phyloP scores from a whole-genome alignment of 192 early-diverging fungal genomes.

The Rhizoclosmatium globosum region DNA sequence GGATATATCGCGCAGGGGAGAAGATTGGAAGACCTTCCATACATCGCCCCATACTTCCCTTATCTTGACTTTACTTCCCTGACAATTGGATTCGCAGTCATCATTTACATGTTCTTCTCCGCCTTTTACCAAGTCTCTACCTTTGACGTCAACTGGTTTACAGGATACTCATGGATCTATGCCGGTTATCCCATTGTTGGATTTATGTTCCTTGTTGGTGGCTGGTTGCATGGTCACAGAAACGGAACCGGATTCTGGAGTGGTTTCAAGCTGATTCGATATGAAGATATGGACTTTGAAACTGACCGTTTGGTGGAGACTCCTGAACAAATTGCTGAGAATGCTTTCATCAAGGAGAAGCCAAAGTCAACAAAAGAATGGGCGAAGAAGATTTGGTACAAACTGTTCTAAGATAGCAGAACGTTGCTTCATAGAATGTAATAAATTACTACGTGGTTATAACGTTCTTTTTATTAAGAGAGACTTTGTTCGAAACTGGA shows the following conservation, averaged over 20 bases:
- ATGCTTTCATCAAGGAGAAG: conserved; percentile 15
- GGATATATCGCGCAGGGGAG: conserved; percentile 28
- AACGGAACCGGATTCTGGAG: background rate
- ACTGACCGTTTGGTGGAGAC: conserved; percentile 19
- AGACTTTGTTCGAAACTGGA: too few relatives aligned
- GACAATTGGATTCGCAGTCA: conserved; percentile 21
- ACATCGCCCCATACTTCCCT: conserved; percentile 34
- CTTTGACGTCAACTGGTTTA: conserved; percentile 12
- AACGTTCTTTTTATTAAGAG: too few relatives aligned
- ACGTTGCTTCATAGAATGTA: too few relatives aligned
- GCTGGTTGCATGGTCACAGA: too few relatives aligned
- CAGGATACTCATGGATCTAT: conserved; percentile 25
- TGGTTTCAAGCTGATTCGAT: conserved; percentile 10
- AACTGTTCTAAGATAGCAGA: conserved; percentile 9
- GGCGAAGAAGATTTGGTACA: background rate
- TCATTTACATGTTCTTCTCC: conserved; percentile 11
- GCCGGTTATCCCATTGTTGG: conserved; percentile 14
- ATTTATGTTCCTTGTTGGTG: background rate
- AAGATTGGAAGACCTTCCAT: conserved; percentile 25
- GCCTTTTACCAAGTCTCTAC: conserved; percentile 19
- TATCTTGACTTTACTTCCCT: conserved; percentile 24
- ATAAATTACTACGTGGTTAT: too few relatives aligned
- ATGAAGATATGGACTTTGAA: conserved; percentile 36
- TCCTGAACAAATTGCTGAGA: conserved; percentile 13
- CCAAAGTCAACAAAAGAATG: background rate